These are phyloP conservation scores for Penicillium turbatum DNA, from an alignment of 495 filamentous ascomycete genomes.

Conservation along the genomic window DNA sequence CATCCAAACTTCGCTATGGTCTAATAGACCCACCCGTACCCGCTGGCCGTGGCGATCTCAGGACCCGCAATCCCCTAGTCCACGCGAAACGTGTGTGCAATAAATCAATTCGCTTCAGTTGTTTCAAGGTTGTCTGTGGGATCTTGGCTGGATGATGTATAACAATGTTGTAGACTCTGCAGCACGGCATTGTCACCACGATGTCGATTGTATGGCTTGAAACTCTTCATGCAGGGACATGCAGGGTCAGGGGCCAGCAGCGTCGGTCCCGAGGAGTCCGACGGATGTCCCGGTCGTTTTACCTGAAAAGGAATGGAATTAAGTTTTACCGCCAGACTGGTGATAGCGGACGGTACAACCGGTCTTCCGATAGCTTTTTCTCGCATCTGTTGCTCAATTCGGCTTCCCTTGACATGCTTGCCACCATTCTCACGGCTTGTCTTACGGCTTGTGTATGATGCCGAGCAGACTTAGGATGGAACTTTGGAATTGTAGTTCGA, in stretches of 20 bases:
- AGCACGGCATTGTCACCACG: too few species aligned
- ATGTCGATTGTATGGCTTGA: too few species aligned
- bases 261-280: too few species aligned
- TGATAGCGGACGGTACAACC: background rate
- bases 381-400: background rate
- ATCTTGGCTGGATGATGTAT: too few species aligned
- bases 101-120: too few species aligned
- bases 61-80: background rate
- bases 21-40: background rate
- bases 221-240: too few species aligned
- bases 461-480: conserved; percentile 1
- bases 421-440: conserved; percentile 6
- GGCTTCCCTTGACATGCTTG: background rate
- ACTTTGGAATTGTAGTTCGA: conserved; percentile 5
- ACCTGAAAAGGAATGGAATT: too few species aligned
- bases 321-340: background rate
- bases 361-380: background rate
- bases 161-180: too few species aligned
- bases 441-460: conserved; percentile 3
- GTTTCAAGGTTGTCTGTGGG: too few species aligned
- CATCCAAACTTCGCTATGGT: background rate
- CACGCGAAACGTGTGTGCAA: too few species aligned
- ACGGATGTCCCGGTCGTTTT: too few species aligned
- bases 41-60: background rate
- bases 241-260: too few species aligned